phyloP scores from a whole-genome alignment of 2,329 filamentous ascomycete genomes.

The Aspergillus quadricinctus region DNA sequence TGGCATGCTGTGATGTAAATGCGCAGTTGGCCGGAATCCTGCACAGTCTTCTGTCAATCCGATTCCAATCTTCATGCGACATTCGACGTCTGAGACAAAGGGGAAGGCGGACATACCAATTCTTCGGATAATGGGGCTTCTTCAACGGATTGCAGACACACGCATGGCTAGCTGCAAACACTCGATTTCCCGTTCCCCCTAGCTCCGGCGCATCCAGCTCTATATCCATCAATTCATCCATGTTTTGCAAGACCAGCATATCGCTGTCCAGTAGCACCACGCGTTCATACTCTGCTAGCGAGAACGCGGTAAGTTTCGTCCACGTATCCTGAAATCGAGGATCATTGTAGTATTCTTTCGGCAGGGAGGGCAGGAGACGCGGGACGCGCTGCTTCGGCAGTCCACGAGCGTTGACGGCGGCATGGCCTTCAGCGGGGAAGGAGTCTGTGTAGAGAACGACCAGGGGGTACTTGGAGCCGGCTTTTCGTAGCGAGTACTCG shows the following conservation, averaged over 20 bases:
- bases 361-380: slow-evolving; percentile 63
- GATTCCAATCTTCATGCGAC: neutral
- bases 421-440: slow-evolving; percentile 64
- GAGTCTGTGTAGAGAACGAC: slow-evolving; percentile 77
- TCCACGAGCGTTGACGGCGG: slow-evolving; percentile 63
- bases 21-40: slow-evolving; percentile 55
- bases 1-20: slow-evolving; percentile 55
- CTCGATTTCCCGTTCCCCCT: slow-evolving; percentile 52
- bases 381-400: slow-evolving; percentile 68
- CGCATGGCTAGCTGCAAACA: slow-evolving; percentile 80
- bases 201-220: slow-evolving; percentile 58
- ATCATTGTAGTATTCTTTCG: slow-evolving; percentile 69
- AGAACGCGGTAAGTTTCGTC: slow-evolving; percentile 80
- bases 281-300: slow-evolving; percentile 68
- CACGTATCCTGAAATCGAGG: slow-evolving; percentile 86
- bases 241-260: slow-evolving; percentile 78
- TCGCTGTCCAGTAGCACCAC: slow-evolving; percentile 84
- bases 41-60: neutral
- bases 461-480: slow-evolving; percentile 67
- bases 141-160: slow-evolving; percentile 81
- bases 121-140: slow-evolving; percentile 70
- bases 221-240: slow-evolving; percentile 90
- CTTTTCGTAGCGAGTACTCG: slow-evolving; percentile 66
- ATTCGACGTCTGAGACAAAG: neutral
- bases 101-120: slow-evolving; percentile 53